These are phyloP conservation scores for Didymellaceae sp. DNA, from an alignment of 2,329 filamentous ascomycete species.

Conservation along the genomic window DNA sequence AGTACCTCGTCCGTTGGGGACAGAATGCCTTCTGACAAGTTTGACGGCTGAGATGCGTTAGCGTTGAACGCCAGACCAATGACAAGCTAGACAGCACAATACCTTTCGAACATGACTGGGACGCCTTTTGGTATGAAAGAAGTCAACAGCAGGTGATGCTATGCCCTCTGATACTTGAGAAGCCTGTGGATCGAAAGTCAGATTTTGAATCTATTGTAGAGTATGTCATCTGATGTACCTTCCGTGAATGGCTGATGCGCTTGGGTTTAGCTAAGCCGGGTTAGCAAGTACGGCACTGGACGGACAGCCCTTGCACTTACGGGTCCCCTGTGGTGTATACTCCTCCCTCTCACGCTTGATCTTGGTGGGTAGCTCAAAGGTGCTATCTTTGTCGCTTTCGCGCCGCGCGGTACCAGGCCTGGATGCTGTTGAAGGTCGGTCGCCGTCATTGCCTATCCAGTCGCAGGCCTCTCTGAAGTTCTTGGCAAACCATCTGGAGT, in stretches of 20 bases:
- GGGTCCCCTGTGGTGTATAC: conserved; percentile 29
- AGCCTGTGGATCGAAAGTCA: neutral
- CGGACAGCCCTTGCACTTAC: conserved; percentile 7
- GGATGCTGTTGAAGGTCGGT: conserved; percentile 30
- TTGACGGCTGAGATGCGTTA: conserved; percentile 9
- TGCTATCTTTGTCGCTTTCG: conserved; percentile 27
- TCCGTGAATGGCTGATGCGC: conserved; percentile 13
- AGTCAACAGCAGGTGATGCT: conserved; percentile 2
- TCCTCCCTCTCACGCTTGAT: conserved; percentile 37
- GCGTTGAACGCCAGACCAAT: neutral
- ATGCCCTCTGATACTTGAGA: conserved; percentile 11
- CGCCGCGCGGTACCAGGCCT: conserved; percentile 22
- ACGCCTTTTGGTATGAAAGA: conserved; percentile 12
- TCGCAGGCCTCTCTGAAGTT: conserved; percentile 37
- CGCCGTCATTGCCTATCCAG: conserved; percentile 36
- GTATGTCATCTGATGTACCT: neutral
- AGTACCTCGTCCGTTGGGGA: conserved; percentile 20
- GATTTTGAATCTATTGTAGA: neutral
- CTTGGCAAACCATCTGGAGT: conserved; percentile 38
- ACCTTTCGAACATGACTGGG: conserved; percentile 17
- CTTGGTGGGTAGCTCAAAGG: conserved; percentile 19
- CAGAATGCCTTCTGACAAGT: conserved; percentile 19
- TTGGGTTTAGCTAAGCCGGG: conserved; percentile 9
- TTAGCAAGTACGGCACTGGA: neutral
- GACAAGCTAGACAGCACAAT: neutral